These are phyloP conservation scores for Cairneyella variabilis DNA, from an alignment of 495 filamentous ascomycete genomes.

Conservation along the genomic window DNA sequence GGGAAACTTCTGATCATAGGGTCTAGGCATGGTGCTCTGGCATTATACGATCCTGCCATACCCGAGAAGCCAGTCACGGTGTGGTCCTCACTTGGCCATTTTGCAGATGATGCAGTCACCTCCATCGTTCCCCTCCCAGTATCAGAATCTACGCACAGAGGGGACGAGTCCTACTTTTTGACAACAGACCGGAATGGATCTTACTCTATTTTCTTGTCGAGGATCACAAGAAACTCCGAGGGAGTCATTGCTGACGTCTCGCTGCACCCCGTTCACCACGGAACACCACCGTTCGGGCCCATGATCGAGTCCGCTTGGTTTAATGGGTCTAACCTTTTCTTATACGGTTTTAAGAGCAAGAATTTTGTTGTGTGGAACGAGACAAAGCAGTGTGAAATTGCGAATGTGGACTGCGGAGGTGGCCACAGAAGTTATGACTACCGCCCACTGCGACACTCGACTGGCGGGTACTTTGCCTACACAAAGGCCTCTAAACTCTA, in stretches of 20 bases:
- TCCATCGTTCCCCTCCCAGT: constrained; percentile 46
- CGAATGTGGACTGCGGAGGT: constrained; percentile 75
- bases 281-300: constrained; percentile 54
- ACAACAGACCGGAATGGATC: constrained; percentile 72
- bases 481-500: constrained; percentile 52
- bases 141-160: constrained; percentile 14
- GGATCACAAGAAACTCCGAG: not conserved
- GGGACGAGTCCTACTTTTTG: constrained; percentile 42
- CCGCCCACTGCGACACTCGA: constrained; percentile 33
- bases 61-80: not conserved
- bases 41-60: constrained; percentile 41
- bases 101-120: constrained; percentile 62
- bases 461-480: constrained; percentile 41
- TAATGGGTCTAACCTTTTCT: constrained; percentile 46
- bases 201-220: constrained; percentile 55
- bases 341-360: constrained; percentile 78
- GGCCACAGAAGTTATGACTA: constrained; percentile 70
- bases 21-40: constrained; percentile 58
- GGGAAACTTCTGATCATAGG: constrained; percentile 54
- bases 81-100: not conserved
- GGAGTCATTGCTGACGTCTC: not conserved
- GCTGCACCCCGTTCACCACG: constrained; percentile 18
- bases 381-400: constrained; percentile 57
- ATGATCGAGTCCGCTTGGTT: constrained; percentile 68
- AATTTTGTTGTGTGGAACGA: constrained; percentile 80